Evolutionary conservation across 2,329 filamentous ascomycete genomes (phyloP), one percentile per base, ranked within the genome.

Genomic region (Didymella segeticola): DNA sequence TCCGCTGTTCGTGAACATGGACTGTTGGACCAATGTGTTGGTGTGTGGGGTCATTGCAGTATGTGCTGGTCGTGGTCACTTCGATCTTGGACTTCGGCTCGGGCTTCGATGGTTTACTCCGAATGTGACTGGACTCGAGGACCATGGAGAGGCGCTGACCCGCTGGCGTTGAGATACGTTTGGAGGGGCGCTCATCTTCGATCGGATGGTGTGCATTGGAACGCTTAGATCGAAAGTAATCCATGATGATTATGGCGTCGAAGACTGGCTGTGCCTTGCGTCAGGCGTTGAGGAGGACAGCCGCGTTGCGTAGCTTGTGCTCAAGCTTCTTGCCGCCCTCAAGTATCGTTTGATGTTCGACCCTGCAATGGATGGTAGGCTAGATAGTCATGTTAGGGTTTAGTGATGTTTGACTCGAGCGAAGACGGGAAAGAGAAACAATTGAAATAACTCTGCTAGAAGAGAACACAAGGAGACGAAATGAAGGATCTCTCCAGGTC

Each of bases 81-180:
- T 57, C 64, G 47, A 66, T 67, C 43, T 66, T 68, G 22, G 67
- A 52, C 12, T 62, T 57, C 4, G 65, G 64, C 29, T 61, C 57
- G 2, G 63, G 47, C 38, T 65, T 66, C 27, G 56, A 48, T n/a
- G 56, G 52, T 37, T 57, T 61, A 20, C 59, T 55, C n/a, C 38
- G 51, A 15, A 54, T 33, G 7, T 62, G 49, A 25, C 60, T 66
- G 46, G 70, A 71, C 37, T 77, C 74, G 56, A 78, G 68, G 38
- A 78, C 75, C 6, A 73, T 63, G 22, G 76, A 77, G 5, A 78
- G 69, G 22, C 76, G 73, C 43, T 74, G 68, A 26, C 76, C 76
- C 20, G 75, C 76, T 42, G 75, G 73, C 23, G 75, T 76, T 3
- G 74, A 76, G 43, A 78, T 77, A 34, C 74, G 73, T 61, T 77